Conservation (phyloP, 2,329 filamentous ascomycete species). For the Microsporum ferrugineum region DNA sequence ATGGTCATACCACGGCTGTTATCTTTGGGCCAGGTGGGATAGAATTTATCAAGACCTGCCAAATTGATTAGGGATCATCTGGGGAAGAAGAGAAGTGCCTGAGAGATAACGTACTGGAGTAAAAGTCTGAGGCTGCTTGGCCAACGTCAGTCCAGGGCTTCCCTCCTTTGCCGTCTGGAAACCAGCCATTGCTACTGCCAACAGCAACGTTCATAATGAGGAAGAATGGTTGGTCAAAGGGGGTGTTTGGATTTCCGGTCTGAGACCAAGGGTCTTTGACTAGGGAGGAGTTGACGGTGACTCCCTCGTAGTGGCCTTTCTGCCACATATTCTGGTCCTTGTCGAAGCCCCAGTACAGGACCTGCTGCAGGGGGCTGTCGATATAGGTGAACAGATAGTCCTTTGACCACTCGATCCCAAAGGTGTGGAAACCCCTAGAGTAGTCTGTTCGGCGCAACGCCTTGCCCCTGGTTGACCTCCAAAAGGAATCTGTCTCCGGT, state of each 20-base stretch:
- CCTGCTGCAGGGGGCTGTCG: slow-evolving; percentile 32
- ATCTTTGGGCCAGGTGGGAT: slow-evolving; percentile 38
- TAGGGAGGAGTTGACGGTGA: slow-evolving; percentile 33
- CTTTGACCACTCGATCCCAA: slow-evolving; percentile 43
- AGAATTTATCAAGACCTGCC: slow-evolving; percentile 27
- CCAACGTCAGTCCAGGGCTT: slow-evolving; percentile 40
- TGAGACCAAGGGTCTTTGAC: slow-evolving; percentile 37
- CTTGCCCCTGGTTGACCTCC: slow-evolving; percentile 21
- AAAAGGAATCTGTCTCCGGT: slow-evolving; percentile 13
- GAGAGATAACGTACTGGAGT: slow-evolving; percentile 22
- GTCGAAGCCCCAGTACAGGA: slow-evolving; percentile 21
- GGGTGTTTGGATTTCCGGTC: slow-evolving; percentile 35
- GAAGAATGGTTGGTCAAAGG: slow-evolving; percentile 44
- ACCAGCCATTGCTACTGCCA: slow-evolving; percentile 41
- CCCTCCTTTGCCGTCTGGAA: slow-evolving; percentile 34
- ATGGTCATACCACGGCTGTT: slow-evolving; percentile 38
- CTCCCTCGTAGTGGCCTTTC: slow-evolving; percentile 33
- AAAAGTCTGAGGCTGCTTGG: slow-evolving; percentile 33
- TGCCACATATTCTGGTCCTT: slow-evolving; percentile 23
- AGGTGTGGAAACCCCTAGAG: slow-evolving; percentile 37
- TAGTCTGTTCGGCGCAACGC: slow-evolving; percentile 21
- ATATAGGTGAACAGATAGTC: slow-evolving; percentile 46
- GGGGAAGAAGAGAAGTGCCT: background rate
- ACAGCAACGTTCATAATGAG: slow-evolving; percentile 44
- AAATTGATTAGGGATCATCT: background rate